A percentile compares a stretch with the other conserved stretches of the same genome.
These are phyloP conservation scores for grape (Vitis vinifera) DNA, from an alignment of 164 flowering plant species.

Conservation along the genomic window ASM3070453v1 NC_081811.1:22694001-22694500, in stretches of 20 bases:
- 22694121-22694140: constrained; percentile 34
- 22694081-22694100: too few species aligned
- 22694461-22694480: neutral
- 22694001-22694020: too few species aligned
- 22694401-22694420: constrained; percentile 98
- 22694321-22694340: constrained; percentile 79
- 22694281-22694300: neutral
- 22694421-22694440: constrained; percentile 39
- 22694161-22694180: constrained; percentile 53
- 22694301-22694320: constrained; percentile 34
- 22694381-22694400: constrained; percentile 90
- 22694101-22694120: too few species aligned
- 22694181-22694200: constrained; percentile 55
- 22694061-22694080: too few species aligned
- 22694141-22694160: constrained; percentile 62
- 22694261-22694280: neutral
- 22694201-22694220: constrained; percentile 57
- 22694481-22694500: too few species aligned
- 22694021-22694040: too few species aligned
- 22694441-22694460: neutral
- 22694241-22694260: neutral
- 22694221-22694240: constrained; percentile 66
- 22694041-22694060: too few species aligned
- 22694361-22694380: constrained; percentile 88
- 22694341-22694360: constrained; percentile 88